Evolutionary conservation across 257 asterid genomes (phyloP), one percentile per base, ranked within the genome.

Genomic region (Gentiana straminea): DNA sequence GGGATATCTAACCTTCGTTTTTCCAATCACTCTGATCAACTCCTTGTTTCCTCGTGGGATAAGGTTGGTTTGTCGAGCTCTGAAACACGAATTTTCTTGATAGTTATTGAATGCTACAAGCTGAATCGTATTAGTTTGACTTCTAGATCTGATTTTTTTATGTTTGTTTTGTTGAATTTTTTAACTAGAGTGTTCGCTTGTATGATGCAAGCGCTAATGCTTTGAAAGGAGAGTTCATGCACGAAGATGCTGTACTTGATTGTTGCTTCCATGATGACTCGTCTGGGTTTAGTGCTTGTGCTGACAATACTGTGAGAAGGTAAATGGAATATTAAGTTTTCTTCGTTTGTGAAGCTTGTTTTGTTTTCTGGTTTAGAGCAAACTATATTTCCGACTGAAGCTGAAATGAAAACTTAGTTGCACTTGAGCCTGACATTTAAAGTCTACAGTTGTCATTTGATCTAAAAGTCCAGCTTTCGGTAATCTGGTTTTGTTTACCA

Each of bases 261-360:
- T 89, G 97, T 55, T 89, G 97, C 70, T 89, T 89, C 79, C 95
- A 86, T 13, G 97, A 86, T 4, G 97, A 89, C 65, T 69, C 95
- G 4, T 89, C 97, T 0, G 98, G 98, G 10, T 91, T 91, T 66
- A 84, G 83, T 69, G 98, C 94, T 63, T 70, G 79, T 73, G 81
- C 77, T 34, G 98, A 91, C 60, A 70, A 79, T 64, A 77, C 94
- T 7, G 98, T 91, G 4, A 72, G 95, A 76, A 84, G 96, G 96
- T 84, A 34, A 5, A 57, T 49, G 64, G 4, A 13, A 11, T 49
- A 44, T 60, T 10, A 51, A 13, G 2, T 34, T 13, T 51, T 57
- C 48, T 12, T 6, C 33, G 48, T 2, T 1, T 45, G 1, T 35
- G 8, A 4, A 8, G 8, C 3, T 53, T 53, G 24, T 35, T 49